Evolutionary conservation across 169 alveolate species (phyloP).

Genomic region (Cystoisospora suis): DNA sequence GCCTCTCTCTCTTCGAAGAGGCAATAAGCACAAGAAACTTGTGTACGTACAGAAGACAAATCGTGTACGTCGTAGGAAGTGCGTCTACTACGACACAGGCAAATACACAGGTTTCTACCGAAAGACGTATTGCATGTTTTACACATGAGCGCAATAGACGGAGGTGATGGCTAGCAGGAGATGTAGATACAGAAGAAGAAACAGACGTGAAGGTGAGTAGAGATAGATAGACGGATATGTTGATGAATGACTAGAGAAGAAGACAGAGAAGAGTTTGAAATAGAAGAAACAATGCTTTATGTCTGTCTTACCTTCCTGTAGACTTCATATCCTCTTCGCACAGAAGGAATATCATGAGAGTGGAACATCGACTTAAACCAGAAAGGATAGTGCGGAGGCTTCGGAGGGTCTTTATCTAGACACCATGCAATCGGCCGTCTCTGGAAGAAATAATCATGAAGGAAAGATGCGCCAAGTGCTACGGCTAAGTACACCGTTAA

Average conservation of each 20-base stretch:
- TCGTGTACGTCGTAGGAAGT: background rate
- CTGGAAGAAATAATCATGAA: conserved; percentile 80
- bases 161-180: too few relatives aligned
- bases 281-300: too few relatives aligned
- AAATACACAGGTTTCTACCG: background rate
- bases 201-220: background rate
- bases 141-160: too few relatives aligned
- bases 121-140: too few relatives aligned
- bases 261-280: too few relatives aligned
- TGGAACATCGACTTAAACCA: conserved; percentile 87
- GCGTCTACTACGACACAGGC: background rate
- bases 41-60: background rate
- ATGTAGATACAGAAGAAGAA: background rate
- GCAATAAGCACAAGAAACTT: too few relatives aligned
- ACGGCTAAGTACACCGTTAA: conserved; percentile 78
- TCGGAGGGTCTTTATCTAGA: conserved; percentile 84
- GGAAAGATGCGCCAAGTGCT: conserved; percentile 83
- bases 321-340: conserved; percentile 86
- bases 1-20: too few relatives aligned
- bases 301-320: conserved; percentile 79
- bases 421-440: conserved; percentile 89
- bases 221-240: background rate
- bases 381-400: conserved; percentile 85
- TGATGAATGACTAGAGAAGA: too few relatives aligned
- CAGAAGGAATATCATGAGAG: conserved; percentile 86